Evolutionary conservation across 2,329 filamentous ascomycete species (phyloP).

Genomic region (Penicillium brevicompactum): DNA sequence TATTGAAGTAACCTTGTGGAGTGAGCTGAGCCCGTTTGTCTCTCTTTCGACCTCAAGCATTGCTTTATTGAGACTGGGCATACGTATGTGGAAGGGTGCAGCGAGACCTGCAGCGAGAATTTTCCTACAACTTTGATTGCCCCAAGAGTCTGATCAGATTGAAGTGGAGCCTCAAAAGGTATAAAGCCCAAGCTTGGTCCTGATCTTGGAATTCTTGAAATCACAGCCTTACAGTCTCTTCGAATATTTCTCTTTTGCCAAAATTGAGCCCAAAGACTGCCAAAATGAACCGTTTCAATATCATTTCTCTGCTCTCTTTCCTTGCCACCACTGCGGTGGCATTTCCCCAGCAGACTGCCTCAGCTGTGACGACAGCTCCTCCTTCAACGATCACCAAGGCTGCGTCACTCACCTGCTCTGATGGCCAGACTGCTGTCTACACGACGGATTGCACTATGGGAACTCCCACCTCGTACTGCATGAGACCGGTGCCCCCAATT

Average conservation of each 20-base stretch:
- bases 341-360: slow-evolving; percentile 5
- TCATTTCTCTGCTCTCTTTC: not conserved
- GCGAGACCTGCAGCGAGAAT: not conserved
- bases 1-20: not conserved
- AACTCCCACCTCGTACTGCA: slow-evolving; percentile 22
- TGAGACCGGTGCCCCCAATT: slow-evolving; percentile 17
- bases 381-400: slow-evolving; percentile 14
- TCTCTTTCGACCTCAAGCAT: not conserved
- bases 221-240: not conserved
- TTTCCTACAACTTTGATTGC: not conserved
- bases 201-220: not conserved
- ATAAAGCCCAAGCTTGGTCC: not conserved
- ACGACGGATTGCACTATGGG: slow-evolving; percentile 31
- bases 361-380: slow-evolving; percentile 3
- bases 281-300: not conserved
- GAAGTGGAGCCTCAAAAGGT: not conserved
- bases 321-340: slow-evolving; percentile 3
- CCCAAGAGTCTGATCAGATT: not conserved
- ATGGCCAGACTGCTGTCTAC: slow-evolving; percentile 23
- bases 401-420: slow-evolving; percentile 15
- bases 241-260: not conserved
- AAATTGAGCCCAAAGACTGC: not conserved
- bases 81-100: not conserved
- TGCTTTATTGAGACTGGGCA: not conserved
- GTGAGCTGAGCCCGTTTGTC: not conserved